Conservation (phyloP, 345 rosid species). For the Populus davidiana region DNA sequence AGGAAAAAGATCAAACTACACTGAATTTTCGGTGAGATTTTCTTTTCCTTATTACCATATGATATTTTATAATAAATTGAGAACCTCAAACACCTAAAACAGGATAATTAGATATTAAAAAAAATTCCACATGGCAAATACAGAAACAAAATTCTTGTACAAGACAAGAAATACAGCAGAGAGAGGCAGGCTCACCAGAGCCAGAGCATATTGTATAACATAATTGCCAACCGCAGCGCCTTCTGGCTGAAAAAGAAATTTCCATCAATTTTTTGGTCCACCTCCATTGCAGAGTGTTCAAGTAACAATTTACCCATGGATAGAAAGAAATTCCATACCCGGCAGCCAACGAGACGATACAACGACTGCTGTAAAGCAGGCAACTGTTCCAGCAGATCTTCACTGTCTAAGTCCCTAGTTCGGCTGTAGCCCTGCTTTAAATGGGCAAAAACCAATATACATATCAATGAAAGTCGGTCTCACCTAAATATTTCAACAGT, state of each 20-base stretch:
- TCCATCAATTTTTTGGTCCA: not conserved
- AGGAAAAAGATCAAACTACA: not conserved
- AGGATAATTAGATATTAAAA: not conserved
- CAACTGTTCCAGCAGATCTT: constrained; percentile 81
- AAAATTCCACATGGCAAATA: not conserved
- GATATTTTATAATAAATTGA: not conserved
- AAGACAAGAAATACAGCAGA: constrained; percentile 1
- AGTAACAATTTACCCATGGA: not conserved
- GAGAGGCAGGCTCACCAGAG: constrained; percentile 53
- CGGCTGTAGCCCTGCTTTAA: constrained; percentile 75
- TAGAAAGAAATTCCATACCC: constrained; percentile 41
- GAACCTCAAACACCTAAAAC: not conserved
- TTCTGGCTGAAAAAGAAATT: constrained; percentile 71
- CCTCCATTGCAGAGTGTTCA: not conserved
- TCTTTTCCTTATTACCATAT: not conserved
- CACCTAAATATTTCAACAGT: not conserved
- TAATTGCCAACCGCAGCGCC: constrained; percentile 86
- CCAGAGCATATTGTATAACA: constrained; percentile 92
- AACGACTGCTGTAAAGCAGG: constrained; percentile 88
- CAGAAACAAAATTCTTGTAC: not conserved
- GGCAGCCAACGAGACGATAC: constrained; percentile 91
- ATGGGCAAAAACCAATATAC: constrained; percentile 4
- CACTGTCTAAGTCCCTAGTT: constrained; percentile 81
- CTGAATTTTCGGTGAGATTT: not conserved
- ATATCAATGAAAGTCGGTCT: not conserved